Base-by-base conservation (phyloP, 768 basidiomycete genomes). In the Boletales sp. region DNA sequence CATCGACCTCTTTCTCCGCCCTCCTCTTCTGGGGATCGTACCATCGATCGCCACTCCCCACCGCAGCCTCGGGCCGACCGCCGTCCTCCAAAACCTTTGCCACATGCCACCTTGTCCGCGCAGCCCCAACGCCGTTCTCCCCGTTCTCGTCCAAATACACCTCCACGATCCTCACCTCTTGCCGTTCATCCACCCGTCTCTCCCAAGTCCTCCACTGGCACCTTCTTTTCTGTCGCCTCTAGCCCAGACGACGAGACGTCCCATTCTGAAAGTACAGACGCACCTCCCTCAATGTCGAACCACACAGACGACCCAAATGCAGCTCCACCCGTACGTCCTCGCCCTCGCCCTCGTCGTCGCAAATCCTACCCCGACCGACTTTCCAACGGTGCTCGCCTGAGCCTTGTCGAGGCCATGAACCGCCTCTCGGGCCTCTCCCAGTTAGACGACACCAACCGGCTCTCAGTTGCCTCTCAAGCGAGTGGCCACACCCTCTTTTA, bases 401-500 rank as follows among this genome's bases (percentile, higher is more conserved):
- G 65, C 39, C 57, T 66, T 19, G 40, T 66, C 3, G 64, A 66
- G 43, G 64, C 66, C 5, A 47, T 64, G 58, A 57, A 64, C 21
- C 60, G 38, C 37, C 40, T 47, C 31, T 50, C 60, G 1, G 40
- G 25, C 9, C 28, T 33, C 14, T 52, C 57, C 14, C 59, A 52
- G 19, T 11, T 33, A 0, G 52, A 58, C 8, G 42, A 12, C 2
- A 21, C 31, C 32, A 62, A 60, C 14, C 58, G 64, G 1, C 55
- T 68, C 41, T 66, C 64, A 0, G 34, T 56, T 2, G 41, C 48
- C 0, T 68, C 66, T 15, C 53, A 58, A 28, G 46, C 54, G 15
- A 66, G 64, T 14, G 64, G 64, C 1, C 57, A 62, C 21, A 68
- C 65, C 3, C 48, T 60, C 18, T 66, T 67, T 43, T 66, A 53